Evolutionary conservation across 306 rosid species (phyloP).

Genomic region (Hippophae gyantsensis): DNA sequence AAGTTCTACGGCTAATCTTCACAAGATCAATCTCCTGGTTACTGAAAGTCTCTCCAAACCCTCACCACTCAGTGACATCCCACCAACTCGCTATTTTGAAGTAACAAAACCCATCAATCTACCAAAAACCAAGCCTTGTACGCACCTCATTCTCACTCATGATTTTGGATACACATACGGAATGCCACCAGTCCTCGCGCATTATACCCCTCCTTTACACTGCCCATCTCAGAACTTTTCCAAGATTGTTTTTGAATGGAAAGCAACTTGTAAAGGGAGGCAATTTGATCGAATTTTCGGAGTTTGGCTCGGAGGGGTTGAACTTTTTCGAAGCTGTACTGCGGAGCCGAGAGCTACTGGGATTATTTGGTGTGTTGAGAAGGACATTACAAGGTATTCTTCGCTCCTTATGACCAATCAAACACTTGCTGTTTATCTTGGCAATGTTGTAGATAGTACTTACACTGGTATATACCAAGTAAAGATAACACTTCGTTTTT

Average conservation of each 20-base stretch:
- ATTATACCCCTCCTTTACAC: constrained; percentile 48
- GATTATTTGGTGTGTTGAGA: constrained; percentile 58
- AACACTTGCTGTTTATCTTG: constrained; percentile 59
- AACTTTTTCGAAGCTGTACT: constrained; percentile 70
- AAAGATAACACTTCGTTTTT: constrained; percentile 42
- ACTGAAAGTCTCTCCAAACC: constrained; percentile 12
- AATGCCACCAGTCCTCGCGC: constrained; percentile 45
- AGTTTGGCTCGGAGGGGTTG: constrained; percentile 76
- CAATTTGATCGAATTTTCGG: constrained; percentile 83
- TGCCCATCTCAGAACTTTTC: constrained; percentile 33
- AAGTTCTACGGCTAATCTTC: constrained; percentile 36
- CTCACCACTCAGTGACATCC: constrained; percentile 6
- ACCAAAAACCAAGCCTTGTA: constrained; percentile 47
- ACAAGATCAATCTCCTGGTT: constrained; percentile 29
- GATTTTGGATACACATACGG: constrained; percentile 68
- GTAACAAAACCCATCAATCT: constrained; percentile 56
- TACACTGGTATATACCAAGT: constrained; percentile 80
- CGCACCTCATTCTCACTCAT: constrained; percentile 40
- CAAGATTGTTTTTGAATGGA: constrained; percentile 62
- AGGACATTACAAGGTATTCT: constrained; percentile 67
- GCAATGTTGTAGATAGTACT: constrained; percentile 45
- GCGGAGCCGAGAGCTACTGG: constrained; percentile 65
- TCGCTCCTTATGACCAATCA: constrained; percentile 39
- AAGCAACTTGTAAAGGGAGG: constrained; percentile 54
- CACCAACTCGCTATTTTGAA: constrained; percentile 50